phyloP scores from a whole-genome alignment of 768 basidiomycete species.

The Lentinus brumalis region DNA sequence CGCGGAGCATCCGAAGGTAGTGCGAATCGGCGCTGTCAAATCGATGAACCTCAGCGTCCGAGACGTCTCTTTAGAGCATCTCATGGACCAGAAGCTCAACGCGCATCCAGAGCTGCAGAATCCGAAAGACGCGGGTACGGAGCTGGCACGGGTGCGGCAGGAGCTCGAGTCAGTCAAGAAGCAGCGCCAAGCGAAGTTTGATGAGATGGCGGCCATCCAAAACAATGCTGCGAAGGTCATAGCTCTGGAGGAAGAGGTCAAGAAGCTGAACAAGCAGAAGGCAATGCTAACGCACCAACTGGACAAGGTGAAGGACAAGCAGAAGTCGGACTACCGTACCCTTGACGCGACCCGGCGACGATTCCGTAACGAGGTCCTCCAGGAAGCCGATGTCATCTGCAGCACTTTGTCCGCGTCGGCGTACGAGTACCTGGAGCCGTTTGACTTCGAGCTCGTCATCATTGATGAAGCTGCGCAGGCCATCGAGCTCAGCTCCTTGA shows the following conservation, averaged over 20 bases:
- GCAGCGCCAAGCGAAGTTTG: constrained; percentile 57
- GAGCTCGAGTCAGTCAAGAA: constrained; percentile 73
- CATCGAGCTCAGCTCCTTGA: constrained; percentile 91
- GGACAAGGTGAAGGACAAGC: constrained; percentile 79
- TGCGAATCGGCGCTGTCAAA: constrained; percentile 83
- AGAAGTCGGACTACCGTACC: constrained; percentile 78
- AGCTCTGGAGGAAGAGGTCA: constrained; percentile 72
- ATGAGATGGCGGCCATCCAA: constrained; percentile 56
- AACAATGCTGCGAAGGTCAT: constrained; percentile 57
- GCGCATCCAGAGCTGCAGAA: constrained; percentile 38
- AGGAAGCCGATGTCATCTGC: constrained; percentile 92
- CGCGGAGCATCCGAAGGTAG: constrained; percentile 69
- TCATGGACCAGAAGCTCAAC: constrained; percentile 78
- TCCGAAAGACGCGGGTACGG: constrained; percentile 54
- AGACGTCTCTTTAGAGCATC: constrained; percentile 83
- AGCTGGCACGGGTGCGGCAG: constrained; percentile 58
- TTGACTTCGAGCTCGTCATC: constrained; percentile 93
- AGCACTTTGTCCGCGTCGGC: constrained; percentile 92
- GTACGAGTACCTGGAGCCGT: constrained; percentile 77
- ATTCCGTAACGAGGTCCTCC: constrained; percentile 72
- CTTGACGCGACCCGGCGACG: constrained; percentile 80
- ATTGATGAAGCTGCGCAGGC: constrained; percentile 99
- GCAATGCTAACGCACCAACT: constrained; percentile 66
- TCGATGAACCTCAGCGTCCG: constrained; percentile 77
- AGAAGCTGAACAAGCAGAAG: constrained; percentile 63